Percentiles rank a stretch among this genome's conserved stretches.
phyloP scores from a whole-genome alignment of 106 monocot genomes.

The Apostasia ramifera region DNA sequence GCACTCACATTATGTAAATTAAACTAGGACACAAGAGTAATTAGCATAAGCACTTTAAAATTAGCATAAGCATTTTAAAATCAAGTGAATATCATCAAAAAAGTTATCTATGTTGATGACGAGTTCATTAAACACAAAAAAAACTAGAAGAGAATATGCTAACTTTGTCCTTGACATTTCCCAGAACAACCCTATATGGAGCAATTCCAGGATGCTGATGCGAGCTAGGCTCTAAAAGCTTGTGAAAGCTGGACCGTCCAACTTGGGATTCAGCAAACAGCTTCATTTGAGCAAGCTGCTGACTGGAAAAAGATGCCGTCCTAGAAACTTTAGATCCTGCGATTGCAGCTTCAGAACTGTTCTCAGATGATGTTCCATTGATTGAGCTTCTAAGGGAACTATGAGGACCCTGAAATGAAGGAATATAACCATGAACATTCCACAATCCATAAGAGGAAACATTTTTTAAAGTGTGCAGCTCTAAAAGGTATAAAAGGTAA shows the following conservation, averaged over 20 bases:
- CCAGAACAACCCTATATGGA: conserved; percentile 86
- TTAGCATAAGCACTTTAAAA: too few species aligned
- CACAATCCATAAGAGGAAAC: too few species aligned
- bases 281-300: conserved; percentile 55
- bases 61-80: too few species aligned
- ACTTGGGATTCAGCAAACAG: conserved; percentile 53
- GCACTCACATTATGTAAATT: too few species aligned
- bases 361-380: conserved; percentile 16
- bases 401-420: conserved; percentile 14
- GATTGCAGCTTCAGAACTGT: conserved; percentile 10
- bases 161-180: conserved; percentile 85
- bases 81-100: not conserved
- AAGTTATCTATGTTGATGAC: too few species aligned
- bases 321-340: conserved; percentile 22
- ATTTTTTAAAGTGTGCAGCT: too few species aligned
- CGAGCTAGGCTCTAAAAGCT: conserved; percentile 78
- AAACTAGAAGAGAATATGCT: not conserved
- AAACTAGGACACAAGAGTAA: too few species aligned
- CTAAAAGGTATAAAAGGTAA: too few species aligned
- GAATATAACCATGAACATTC: not conserved
- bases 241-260: conserved; percentile 76
- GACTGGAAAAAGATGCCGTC: conserved; percentile 18
- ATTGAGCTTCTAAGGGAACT: conserved; percentile 11
- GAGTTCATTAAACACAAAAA: too few species aligned
- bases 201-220: conserved; percentile 64